A percentile compares a stretch with the other conserved stretches of the same genome.
phyloP scores from a whole-genome alignment of 2,329 filamentous ascomycete species.

The Colletotrichum echinochloae region DNA sequence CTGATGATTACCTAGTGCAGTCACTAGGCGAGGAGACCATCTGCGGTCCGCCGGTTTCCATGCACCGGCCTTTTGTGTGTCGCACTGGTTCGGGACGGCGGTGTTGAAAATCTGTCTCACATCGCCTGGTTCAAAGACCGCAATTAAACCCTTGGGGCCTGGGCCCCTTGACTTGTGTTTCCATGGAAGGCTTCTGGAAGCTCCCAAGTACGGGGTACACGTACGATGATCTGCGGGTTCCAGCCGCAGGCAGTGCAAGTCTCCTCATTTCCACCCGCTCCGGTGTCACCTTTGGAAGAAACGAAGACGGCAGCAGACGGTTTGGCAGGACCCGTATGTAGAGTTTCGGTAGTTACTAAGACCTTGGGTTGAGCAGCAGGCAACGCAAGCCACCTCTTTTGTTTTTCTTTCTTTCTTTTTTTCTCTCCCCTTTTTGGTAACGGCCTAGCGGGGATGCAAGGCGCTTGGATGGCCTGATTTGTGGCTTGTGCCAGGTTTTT shows the following conservation, averaged over 20 bases:
- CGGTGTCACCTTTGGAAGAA: background rate
- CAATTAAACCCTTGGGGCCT: constrained; percentile 3
- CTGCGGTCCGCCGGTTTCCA: background rate
- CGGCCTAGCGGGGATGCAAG: background rate
- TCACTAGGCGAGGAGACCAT: no score
- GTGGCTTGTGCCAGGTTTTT: constrained; percentile 1
- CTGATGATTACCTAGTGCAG: no score
- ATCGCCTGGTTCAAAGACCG: background rate
- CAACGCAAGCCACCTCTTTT: background rate
- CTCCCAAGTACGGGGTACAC: constrained; percentile 3
- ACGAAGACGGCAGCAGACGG: background rate
- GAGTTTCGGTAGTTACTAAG: background rate
- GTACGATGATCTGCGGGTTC: background rate
- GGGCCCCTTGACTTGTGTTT: constrained; percentile 10
- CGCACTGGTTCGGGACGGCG: background rate
- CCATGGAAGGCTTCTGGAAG: constrained; percentile 37
- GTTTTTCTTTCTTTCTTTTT: no score
- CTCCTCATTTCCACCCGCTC: constrained; percentile 1
- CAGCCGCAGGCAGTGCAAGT: constrained; percentile 9
- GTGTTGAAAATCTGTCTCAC: background rate
- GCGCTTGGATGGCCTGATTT: constrained; percentile 3
- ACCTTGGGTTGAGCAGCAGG: background rate
- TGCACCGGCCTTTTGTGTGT: background rate
- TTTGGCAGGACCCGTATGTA: background rate
- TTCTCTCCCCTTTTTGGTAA: no score